Evolutionary conservation across 2,329 filamentous ascomycete genomes (phyloP), one percentile per base, ranked within the genome.

Genomic region (Fusarium domesticum): DNA sequence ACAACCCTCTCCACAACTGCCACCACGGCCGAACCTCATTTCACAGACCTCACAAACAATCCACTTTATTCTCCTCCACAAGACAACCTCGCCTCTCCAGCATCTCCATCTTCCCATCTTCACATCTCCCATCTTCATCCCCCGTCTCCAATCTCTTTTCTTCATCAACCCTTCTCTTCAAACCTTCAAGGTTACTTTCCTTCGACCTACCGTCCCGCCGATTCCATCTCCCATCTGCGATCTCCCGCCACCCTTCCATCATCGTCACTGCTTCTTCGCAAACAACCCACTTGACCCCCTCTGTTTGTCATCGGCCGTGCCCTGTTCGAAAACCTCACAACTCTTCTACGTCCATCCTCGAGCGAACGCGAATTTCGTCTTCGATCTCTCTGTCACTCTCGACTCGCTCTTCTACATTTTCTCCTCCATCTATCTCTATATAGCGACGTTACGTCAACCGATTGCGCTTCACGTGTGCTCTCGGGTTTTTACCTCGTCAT

Each of bases 231-330:
- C 47, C 47, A 43, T 39, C 48, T 55, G 39, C 47, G 39, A 23
- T 6, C 11, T 23, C 20, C 11, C 11, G 20, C 20, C 11, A 23
- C 20, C n/a, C n/a, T n/a, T n/a, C n/a, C 53, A 43, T 54, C 50
- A 44, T 42, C 40, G 48, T 35, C 47, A 39, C 47, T 49, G 50
- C 43, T 49, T 53, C 44, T 41, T 45, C 42, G 39, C 42, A 36
- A 25, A 16, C 44, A 54, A 54, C 45, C 50, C 51, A 48, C 45
- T 45, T 43, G 50, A 48, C 50, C 39, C 43, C 14, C 20, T 23
- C 45, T 39, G 52, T 54, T 54, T 54, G 51, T 54, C 51, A 54
- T 54, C 51, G 54, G 42, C 39, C 45, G 43, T 52, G 51, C 51
- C 50, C 45, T 54, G 51, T 44, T 42, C 53, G 43, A 39, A 34